These are phyloP conservation scores for Neurospora sp. DNA, from an alignment of 495 filamentous ascomycete species.

Conservation along the genomic window DNA sequence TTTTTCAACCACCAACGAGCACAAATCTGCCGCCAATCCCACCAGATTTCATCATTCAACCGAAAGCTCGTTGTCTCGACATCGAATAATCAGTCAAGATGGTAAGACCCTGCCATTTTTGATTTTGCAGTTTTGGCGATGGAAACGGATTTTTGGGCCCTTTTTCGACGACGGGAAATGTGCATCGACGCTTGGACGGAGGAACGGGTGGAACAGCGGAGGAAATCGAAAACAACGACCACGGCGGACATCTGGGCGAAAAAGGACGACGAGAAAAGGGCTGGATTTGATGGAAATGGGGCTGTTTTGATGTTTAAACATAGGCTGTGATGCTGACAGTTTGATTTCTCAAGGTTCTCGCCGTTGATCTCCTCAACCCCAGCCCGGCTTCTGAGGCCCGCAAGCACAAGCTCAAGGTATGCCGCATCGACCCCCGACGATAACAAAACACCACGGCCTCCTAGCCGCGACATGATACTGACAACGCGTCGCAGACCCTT, in stretches of 20 bases:
- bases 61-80: slow-evolving; percentile 34
- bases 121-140: slow-evolving; percentile 10
- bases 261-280: background rate
- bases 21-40: slow-evolving; percentile 33
- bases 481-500: slow-evolving; percentile 52
- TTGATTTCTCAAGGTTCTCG: slow-evolving; percentile 70
- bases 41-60: slow-evolving; percentile 36
- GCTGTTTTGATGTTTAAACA: background rate
- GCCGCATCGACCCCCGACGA: slow-evolving; percentile 10
- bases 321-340: slow-evolving; percentile 26
- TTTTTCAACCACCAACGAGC: slow-evolving; percentile 29
- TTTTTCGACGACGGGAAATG: background rate
- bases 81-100: slow-evolving; percentile 44
- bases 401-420: slow-evolving; percentile 99
- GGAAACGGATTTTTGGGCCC: background rate
- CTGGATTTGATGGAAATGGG: background rate
- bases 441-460: background rate
- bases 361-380: slow-evolving; percentile 99
- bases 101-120: slow-evolving; percentile 36
- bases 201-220: background rate
- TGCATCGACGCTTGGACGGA: background rate
- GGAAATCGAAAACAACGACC: background rate
- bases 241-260: background rate
- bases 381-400: slow-evolving; percentile 87
- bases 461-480: slow-evolving; percentile 9